A percentile compares a stretch with the other conserved stretches of the same genome.
phyloP scores from a whole-genome alignment of 2,329 filamentous ascomycete genomes.

The Aspergillus sp. region DNA sequence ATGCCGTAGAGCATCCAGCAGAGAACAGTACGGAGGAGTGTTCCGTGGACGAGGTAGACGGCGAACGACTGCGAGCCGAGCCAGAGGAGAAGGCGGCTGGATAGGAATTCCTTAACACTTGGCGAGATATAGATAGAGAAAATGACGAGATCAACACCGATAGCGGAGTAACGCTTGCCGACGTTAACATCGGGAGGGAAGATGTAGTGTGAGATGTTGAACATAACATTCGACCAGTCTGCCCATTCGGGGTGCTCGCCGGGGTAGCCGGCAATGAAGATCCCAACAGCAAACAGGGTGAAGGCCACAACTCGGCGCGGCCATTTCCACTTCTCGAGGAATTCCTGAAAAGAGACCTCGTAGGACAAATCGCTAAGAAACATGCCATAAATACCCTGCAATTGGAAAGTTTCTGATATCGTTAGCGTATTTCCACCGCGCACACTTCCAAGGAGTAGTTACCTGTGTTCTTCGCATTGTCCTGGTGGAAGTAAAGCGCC shows the following conservation, averaged over 20 bases:
- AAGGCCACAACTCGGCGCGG: slow-evolving; percentile 39
- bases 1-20: slow-evolving; percentile 56
- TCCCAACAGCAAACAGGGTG: slow-evolving; percentile 44
- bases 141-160: slow-evolving; percentile 51
- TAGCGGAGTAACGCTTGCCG: slow-evolving; percentile 48
- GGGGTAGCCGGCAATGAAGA: slow-evolving; percentile 52
- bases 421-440: not conserved
- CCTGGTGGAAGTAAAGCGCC: slow-evolving; percentile 51
- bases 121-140: slow-evolving; percentile 54
- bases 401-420: slow-evolving; percentile 52
- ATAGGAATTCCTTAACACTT: slow-evolving; percentile 49
- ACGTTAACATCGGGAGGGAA: slow-evolving; percentile 48
- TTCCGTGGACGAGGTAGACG: slow-evolving; percentile 57
- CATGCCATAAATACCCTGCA: slow-evolving; percentile 53
- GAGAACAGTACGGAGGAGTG: slow-evolving; percentile 52
- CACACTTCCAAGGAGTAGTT: slow-evolving; percentile 15
- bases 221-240: slow-evolving; percentile 49
- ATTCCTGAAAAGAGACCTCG: slow-evolving; percentile 47
- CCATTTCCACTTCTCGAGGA: slow-evolving; percentile 44
- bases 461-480: slow-evolving; percentile 49
- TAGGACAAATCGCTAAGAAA: slow-evolving; percentile 54
- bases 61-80: slow-evolving; percentile 57
- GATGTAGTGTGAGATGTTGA: slow-evolving; percentile 43
- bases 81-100: slow-evolving; percentile 53
- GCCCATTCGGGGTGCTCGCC: slow-evolving; percentile 52